These are phyloP conservation scores for Talaromyces sp. DNA, from an alignment of 2,329 filamentous ascomycete species.

Conservation along the genomic window DNA sequence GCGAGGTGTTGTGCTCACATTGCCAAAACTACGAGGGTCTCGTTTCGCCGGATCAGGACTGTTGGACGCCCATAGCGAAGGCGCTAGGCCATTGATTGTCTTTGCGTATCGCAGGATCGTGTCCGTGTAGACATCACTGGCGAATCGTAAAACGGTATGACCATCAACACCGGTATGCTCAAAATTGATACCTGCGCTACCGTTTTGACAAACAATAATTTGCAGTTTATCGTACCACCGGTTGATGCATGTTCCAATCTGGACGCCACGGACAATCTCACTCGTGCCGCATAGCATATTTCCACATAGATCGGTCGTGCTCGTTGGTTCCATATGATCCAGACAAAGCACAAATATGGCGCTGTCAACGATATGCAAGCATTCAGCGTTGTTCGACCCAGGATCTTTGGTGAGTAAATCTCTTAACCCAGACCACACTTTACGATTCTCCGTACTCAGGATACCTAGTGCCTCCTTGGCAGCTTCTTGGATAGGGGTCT, in stretches of 20 bases:
- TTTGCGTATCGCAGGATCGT: conserved; percentile 93
- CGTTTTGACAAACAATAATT: conserved; percentile 98
- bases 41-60: conserved; percentile 92
- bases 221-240: conserved; percentile 99
- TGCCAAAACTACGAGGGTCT: conserved; percentile 84
- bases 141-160: conserved; percentile 93
- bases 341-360: conserved; percentile 89
- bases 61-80: conserved; percentile 82
- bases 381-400: conserved; percentile 92
- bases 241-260: conserved; percentile 96
- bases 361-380: conserved; percentile 90
- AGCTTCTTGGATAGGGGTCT: conserved; percentile 87
- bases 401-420: conserved; percentile 83
- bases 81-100: conserved; percentile 91
- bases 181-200: conserved; percentile 97
- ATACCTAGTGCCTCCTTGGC: conserved; percentile 94
- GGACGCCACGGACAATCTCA: conserved; percentile 85
- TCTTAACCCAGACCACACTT: conserved; percentile 87
- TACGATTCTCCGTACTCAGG: conserved; percentile 91
- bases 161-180: conserved; percentile 98
- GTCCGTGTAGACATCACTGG: conserved; percentile 94
- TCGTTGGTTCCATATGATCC: conserved; percentile 83
- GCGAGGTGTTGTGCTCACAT: conserved; percentile 88
- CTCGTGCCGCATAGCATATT: conserved; percentile 98
- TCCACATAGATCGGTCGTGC: conserved; percentile 80